Percentiles rank a stretch among this genome's conserved stretches.
phyloP scores from a whole-genome alignment of 805 yeast genomes.

The Yamadazyma nakazawae region DNA sequence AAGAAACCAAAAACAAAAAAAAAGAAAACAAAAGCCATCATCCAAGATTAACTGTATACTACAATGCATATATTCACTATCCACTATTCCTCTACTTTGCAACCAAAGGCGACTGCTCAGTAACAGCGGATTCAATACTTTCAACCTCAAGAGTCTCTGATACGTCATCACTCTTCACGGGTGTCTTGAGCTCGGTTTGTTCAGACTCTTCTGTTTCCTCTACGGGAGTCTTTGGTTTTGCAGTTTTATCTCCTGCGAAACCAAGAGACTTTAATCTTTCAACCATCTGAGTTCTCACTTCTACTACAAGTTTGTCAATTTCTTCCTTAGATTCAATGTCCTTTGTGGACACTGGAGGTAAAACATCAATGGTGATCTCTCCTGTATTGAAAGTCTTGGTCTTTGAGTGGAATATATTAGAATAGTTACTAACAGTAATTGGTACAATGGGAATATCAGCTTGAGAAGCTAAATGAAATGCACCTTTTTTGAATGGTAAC shows the following conservation, averaged over 20 bases:
- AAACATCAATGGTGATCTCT: slow-evolving; percentile 69
- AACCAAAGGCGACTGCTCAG: slow-evolving; percentile 9
- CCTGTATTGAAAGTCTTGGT: slow-evolving; percentile 71
- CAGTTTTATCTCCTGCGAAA: slow-evolving; percentile 16
- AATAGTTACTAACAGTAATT: slow-evolving; percentile 80
- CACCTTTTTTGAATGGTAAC: slow-evolving; percentile 94
- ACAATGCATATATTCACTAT: neutral
- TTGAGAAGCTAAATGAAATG: slow-evolving; percentile 94
- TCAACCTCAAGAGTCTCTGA: slow-evolving; percentile 10
- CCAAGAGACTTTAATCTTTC: slow-evolving; percentile 40
- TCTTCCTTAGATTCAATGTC: slow-evolving; percentile 65
- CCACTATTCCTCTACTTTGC: neutral
- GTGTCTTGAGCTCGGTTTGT: neutral
- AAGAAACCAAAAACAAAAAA: slow-evolving; percentile 38
- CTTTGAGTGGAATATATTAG: slow-evolving; percentile 62
- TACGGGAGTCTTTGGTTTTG: neutral
- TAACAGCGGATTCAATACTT: neutral
- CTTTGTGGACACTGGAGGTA: slow-evolving; percentile 75
- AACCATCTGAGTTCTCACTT: slow-evolving; percentile 59
- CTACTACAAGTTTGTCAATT: slow-evolving; percentile 55
- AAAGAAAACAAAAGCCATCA: slow-evolving; percentile 40
- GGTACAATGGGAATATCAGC: slow-evolving; percentile 90
- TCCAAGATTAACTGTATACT: slow-evolving; percentile 22
- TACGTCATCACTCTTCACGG: slow-evolving; percentile 6
- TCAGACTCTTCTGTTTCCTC: slow-evolving; percentile 5